Conservation (phyloP, 306 rosid species). For the Medicago truncatula region MtrunA17r5.0-ANR NC_053042.1:5628501-5629000, state of each 20-base stretch:
- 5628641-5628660: slow-evolving; percentile 68
- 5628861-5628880: slow-evolving; percentile 64
- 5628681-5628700: slow-evolving; percentile 82
- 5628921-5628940: slow-evolving; percentile 82
- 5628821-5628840: slow-evolving; percentile 86
- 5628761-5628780: slow-evolving; percentile 81
- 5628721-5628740: slow-evolving; percentile 64
- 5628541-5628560: slow-evolving; percentile 78
- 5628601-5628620: slow-evolving; percentile 75
- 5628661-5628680: slow-evolving; percentile 57
- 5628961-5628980: slow-evolving; percentile 58
- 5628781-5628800: slow-evolving; percentile 73
- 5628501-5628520: slow-evolving; percentile 57
- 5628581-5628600: slow-evolving; percentile 73
- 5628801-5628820: slow-evolving; percentile 58
- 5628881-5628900: slow-evolving; percentile 63
- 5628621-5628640: slow-evolving; percentile 58
- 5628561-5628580: slow-evolving; percentile 70
- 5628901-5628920: slow-evolving; percentile 71
- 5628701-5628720: slow-evolving; percentile 62
- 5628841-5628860: slow-evolving; percentile 74
- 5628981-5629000: slow-evolving; percentile 66
- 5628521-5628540: slow-evolving; percentile 72
- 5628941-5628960: slow-evolving; percentile 57
- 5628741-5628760: slow-evolving; percentile 68